Conservation (phyloP, 257 asterid species). For the Cordia subcordata region DNA sequence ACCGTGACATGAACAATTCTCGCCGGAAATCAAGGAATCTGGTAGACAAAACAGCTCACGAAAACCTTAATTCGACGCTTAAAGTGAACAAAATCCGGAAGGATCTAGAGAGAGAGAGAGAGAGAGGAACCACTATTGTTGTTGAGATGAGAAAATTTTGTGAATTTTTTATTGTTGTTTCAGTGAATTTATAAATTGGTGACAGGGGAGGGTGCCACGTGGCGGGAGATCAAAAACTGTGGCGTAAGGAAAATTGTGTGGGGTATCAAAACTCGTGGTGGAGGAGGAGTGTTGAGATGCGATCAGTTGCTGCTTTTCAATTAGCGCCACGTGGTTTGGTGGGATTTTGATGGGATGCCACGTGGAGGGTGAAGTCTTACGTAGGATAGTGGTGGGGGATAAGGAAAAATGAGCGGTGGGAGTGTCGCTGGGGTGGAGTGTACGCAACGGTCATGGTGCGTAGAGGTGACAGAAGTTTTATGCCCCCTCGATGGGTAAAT, state of each 20-base stretch:
- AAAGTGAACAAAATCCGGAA: neutral
- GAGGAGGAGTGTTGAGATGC: neutral
- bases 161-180: neutral
- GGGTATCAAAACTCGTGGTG: constrained; percentile 4
- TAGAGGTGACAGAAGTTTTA: neutral
- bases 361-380: neutral
- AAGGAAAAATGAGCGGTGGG: neutral
- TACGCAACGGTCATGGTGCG: neutral
- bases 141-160: neutral
- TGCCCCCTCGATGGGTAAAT: too few relatives aligned
- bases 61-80: neutral
- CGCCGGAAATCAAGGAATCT: neutral
- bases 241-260: neutral
- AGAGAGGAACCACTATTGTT: neutral
- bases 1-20: too few relatives aligned
- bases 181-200: neutral
- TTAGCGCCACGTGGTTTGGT: neutral
- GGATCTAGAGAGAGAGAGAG: neutral
- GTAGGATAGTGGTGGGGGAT: neutral
- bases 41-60: neutral
- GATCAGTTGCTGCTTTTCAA: neutral
- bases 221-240: neutral
- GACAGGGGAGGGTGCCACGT: neutral
- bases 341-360: neutral
- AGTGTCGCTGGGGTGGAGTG: neutral